phyloP scores from a whole-genome alignment of 768 basidiomycete species.

The Psilocybe cubensis region DNA sequence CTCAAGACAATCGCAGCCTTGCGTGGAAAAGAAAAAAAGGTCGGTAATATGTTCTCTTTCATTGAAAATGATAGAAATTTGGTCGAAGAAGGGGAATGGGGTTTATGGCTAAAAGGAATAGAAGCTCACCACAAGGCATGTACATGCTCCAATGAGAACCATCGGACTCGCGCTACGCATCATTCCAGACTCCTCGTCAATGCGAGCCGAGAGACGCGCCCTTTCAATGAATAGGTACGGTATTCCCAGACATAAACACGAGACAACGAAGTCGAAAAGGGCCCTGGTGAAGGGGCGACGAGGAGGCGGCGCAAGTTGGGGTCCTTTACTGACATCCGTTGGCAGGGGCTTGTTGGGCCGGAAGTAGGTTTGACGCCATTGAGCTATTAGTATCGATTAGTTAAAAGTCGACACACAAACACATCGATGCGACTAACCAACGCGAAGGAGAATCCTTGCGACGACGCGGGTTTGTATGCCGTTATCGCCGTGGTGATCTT shows the following conservation, averaged over 20 bases:
- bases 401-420: background rate
- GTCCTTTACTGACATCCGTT: slow-evolving; percentile 41
- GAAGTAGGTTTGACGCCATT: slow-evolving; percentile 75
- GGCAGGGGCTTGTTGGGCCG: slow-evolving; percentile 71
- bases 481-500: slow-evolving; percentile 36
- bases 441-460: slow-evolving; percentile 68
- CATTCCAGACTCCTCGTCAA: slow-evolving; percentile 65
- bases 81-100: background rate
- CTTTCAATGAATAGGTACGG: slow-evolving; percentile 76
- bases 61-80: background rate
- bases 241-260: slow-evolving; percentile 74
- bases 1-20: slow-evolving; percentile 84
- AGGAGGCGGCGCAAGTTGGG: slow-evolving; percentile 26
- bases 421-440: slow-evolving; percentile 47
- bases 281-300: slow-evolving; percentile 50
- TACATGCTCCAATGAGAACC: slow-evolving; percentile 67
- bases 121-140: slow-evolving; percentile 62
- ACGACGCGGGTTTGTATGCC: slow-evolving; percentile 62
- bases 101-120: background rate
- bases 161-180: slow-evolving; percentile 53
- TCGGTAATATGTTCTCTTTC: slow-evolving; percentile 14
- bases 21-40: slow-evolving; percentile 11
- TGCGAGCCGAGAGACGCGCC: slow-evolving; percentile 38
- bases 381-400: slow-evolving; percentile 31
- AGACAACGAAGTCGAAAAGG: slow-evolving; percentile 59